phyloP scores from a whole-genome alignment of 2,329 filamentous ascomycete genomes.

The Neofusicoccum cordaticola region DNA sequence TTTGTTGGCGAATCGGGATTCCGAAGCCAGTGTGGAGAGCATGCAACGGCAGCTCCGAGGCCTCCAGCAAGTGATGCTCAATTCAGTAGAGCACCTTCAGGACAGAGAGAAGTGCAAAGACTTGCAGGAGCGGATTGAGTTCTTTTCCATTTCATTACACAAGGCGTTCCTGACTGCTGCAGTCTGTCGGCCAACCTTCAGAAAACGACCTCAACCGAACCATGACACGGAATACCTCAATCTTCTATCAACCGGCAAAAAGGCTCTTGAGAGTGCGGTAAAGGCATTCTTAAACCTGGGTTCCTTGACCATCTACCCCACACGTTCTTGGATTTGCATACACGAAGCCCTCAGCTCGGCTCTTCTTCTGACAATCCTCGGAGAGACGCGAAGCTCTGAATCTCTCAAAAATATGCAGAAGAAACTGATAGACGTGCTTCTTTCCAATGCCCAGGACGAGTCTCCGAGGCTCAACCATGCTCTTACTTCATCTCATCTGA shows the following conservation, averaged over 20 bases:
- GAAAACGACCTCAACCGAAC: neutral
- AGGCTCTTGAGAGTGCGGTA: neutral
- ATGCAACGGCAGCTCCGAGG: neutral
- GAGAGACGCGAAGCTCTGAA: neutral
- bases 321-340: constrained; percentile 1
- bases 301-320: neutral
- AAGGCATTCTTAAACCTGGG: neutral
- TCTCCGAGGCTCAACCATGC: neutral
- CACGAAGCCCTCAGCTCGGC: constrained; percentile 12
- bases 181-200: constrained; percentile 9
- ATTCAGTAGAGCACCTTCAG: neutral
- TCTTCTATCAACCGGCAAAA: neutral
- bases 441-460: neutral
- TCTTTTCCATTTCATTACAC: neutral
- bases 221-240: neutral
- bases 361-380: constrained; percentile 3
- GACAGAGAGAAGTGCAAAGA: neutral
- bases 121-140: neutral
- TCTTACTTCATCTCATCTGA: neutral
- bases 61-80: neutral
- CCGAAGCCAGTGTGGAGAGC: neutral
- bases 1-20: neutral
- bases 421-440: neutral
- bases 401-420: neutral
- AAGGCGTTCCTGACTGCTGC: neutral